Base-by-base conservation (phyloP, 2,329 filamentous ascomycete species). In the Diaporthe helianthi region DNA sequence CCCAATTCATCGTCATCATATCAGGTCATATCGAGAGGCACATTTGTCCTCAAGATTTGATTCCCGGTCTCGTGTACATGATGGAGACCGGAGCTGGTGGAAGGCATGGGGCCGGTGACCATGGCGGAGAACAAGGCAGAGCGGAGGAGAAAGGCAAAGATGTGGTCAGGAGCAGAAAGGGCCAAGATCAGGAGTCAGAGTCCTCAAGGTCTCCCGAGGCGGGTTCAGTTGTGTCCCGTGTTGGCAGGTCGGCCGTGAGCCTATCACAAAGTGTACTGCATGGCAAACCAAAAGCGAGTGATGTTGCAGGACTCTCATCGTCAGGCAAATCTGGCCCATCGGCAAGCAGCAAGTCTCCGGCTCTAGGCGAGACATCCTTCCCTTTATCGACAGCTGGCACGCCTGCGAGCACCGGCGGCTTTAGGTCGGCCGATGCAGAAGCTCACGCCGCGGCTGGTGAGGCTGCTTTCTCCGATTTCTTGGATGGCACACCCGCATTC, bases 401-500 rank as follows among this genome's bases (percentile, higher is more conserved):
- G 22, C 33, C 67, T 46, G 66, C 61, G 8, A 67, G 58, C 6
- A 67, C 72, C 29, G 70, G 68, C 33, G 72, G 72, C 38, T 75
- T 82, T 68, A 78, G 73, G 63, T 73, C 75, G 31, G 66, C 73
- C 13, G 74, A 77, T 17, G 65, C 72, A 1, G 74, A 76, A 31
- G 73, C 74, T 55, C 77, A 79, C 52, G 71, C 74, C 15, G 74
- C 73, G 7, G 72, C 61, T 17, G 76, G 79, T 51, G 80, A 82
- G 69, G 74, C 75, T 4, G 75, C 75, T 0, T 83, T 83, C 67
- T 76, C 79, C 2, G 73, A 72, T 1, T 83, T 83, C 66, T 71
- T 82, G 44, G 76, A 79, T 68, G 72, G 71, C 54, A 73, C 73
- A 41, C 72, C 65, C 26, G 69, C 69, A 41, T 72, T 73, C 13